Conservation (phyloP, 148 eudicot species). For the Rhododendron ovatum region DNA sequence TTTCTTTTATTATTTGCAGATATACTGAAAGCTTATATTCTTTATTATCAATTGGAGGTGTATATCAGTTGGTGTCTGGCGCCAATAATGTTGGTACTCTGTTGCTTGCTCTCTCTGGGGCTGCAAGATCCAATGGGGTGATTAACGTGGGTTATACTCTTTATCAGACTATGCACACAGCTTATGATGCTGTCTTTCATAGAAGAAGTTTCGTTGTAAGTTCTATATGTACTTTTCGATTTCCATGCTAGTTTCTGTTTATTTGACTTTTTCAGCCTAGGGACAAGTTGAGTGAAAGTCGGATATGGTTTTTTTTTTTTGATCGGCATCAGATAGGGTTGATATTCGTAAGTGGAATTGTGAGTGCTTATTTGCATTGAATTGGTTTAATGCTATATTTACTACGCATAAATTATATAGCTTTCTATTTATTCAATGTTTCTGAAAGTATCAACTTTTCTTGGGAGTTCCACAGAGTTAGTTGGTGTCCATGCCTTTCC, state of each 20-base stretch:
- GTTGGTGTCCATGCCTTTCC: background rate
- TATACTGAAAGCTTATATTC: slow-evolving; percentile 92
- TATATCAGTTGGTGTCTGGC: slow-evolving; percentile 56
- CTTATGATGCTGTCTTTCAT: slow-evolving; percentile 48
- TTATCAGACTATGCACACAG: slow-evolving; percentile 63
- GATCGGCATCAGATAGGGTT: background rate
- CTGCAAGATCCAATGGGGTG: slow-evolving; percentile 86
- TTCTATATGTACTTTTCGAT: background rate
- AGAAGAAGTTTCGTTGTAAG: slow-evolving; percentile 53
- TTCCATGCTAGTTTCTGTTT: background rate
- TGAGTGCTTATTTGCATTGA: background rate
- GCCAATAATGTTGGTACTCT: slow-evolving; percentile 37
- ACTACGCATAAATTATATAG: background rate
- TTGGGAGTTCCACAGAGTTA: background rate
- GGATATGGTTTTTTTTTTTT: background rate
- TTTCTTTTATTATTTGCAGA: slow-evolving; percentile 37
- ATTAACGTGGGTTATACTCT: slow-evolving; percentile 85
- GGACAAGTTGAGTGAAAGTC: background rate
- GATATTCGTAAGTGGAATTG: background rate
- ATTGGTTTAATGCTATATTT: background rate
- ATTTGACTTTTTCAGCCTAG: background rate
- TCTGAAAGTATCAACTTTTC: background rate
- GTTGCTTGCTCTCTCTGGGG: slow-evolving; percentile 74
- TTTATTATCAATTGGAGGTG: slow-evolving; percentile 74
- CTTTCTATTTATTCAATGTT: background rate